Conservation (phyloP, 2,329 filamentous ascomycete species). For the Sporothrix inflata region DNA sequence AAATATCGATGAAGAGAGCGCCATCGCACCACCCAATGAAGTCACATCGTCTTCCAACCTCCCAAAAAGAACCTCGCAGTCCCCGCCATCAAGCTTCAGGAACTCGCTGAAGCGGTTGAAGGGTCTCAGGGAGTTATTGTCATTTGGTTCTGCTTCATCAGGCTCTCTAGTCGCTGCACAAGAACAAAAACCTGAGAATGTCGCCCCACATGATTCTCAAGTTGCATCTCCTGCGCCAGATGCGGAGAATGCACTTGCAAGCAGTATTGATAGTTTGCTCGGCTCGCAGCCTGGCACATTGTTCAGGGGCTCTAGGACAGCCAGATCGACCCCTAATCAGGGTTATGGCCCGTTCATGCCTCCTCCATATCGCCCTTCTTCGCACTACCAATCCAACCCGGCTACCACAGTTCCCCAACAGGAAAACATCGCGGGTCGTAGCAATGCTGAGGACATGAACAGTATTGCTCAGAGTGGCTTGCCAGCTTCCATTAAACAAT, state of each 20-base stretch:
- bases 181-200: slow-evolving; percentile 18
- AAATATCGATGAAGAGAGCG: background rate
- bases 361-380: slow-evolving; percentile 33
- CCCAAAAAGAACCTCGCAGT: slow-evolving; percentile 36
- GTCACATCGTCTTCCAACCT: slow-evolving; percentile 34
- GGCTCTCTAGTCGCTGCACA: background rate
- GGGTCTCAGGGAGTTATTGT: slow-evolving; percentile 29
- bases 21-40: background rate
- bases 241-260: background rate
- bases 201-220: background rate
- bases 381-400: background rate
- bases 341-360: slow-evolving; percentile 38
- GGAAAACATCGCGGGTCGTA: background rate
- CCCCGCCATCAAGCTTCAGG: slow-evolving; percentile 41
- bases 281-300: slow-evolving; percentile 31
- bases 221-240: background rate
- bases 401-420: background rate
- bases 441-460: background rate
- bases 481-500: slow-evolving; percentile 35
- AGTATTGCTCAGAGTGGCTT: slow-evolving; percentile 16
- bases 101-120: slow-evolving; percentile 40
- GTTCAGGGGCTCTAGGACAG: slow-evolving; percentile 40
- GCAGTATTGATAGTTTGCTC: slow-evolving; percentile 30
- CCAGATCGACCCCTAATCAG: slow-evolving; percentile 41
- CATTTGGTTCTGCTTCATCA: background rate